Base-by-base conservation (phyloP, 768 basidiomycete genomes). In the Boletus rufocinnamomeus region DNA sequence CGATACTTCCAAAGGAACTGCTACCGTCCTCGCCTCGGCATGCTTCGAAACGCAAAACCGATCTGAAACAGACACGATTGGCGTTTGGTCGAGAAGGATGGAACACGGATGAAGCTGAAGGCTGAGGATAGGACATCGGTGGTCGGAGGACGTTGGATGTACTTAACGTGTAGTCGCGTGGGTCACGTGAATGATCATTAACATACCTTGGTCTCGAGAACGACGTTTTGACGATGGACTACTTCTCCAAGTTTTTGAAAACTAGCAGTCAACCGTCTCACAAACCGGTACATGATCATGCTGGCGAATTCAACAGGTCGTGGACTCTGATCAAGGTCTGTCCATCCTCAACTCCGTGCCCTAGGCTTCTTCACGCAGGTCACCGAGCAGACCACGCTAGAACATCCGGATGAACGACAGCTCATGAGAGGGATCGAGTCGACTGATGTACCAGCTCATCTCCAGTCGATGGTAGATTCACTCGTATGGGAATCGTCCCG, bases 401-500 rank as follows among this genome's bases (percentile, higher is more conserved):
- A 83, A 49, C 81, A 89, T 69, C 94, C 95, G 0, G 93, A 97
- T 73, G 94, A 97, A 76, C 82, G 94, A 41, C 93, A 95, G 71
- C 72, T 97, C 38, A 77, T 84, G 14, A 84, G 82, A 69, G 93
- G 95, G 16, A 95, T 95, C 66, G 76, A 76, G 52, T 85, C 86
- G 13, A 97, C 95, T 4, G 82, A 85, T 70, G 93, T 95, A 0
- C 93, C 95, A 9, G 77, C 75, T 27, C 83, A 86, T 63, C 77
- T 96, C 21, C 81, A 85, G 65, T 83, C 85, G 6, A 88, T 98
- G 80, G 90, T 94, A 3, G 90, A 95, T 73, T 80, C 88, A 16
- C 79, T 97, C 50, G 91, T 95, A 11, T 84, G 86, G 78, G 95
- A 97, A 73, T 89, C 90, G 17, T 86, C 87, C 13, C 82, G 87